Conservation (phyloP, 768 basidiomycete species). For the Leccinum variicolor region DNA sequence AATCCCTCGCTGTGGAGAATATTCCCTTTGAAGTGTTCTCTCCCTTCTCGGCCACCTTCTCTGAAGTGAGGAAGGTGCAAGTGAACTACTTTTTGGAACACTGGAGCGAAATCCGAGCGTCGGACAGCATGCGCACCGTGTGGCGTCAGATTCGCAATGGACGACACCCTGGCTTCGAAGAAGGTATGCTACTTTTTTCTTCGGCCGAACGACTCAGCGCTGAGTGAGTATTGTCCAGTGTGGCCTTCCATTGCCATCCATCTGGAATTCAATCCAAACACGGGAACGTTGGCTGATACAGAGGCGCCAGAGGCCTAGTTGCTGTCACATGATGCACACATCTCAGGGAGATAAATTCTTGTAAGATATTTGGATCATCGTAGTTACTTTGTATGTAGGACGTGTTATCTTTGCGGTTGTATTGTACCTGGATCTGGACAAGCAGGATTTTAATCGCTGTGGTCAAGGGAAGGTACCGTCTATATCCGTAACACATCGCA, state of each 20-base stretch:
- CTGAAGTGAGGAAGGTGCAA: constrained; percentile 79
- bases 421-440: not conserved
- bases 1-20: constrained; percentile 72
- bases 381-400: constrained; percentile 7
- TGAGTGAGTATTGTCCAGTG: constrained; percentile 37
- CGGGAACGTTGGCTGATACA: constrained; percentile 21
- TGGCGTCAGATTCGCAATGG: constrained; percentile 85
- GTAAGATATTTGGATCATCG: constrained; percentile 8
- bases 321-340: not conserved
- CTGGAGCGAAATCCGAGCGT: constrained; percentile 80
- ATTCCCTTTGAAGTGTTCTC: constrained; percentile 86
- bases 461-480: not conserved
- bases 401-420: not conserved
- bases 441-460: not conserved
- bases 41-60: constrained; percentile 77
- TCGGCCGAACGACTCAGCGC: not conserved
- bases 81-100: constrained; percentile 76
- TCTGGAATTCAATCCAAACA: constrained; percentile 54
- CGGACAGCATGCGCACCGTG: constrained; percentile 77
- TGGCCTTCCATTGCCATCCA: constrained; percentile 67
- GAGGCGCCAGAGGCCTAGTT: constrained; percentile 17
- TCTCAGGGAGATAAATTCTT: constrained; percentile 4
- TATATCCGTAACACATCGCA: not conserved
- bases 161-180: constrained; percentile 84
- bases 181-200: constrained; percentile 45